Percentiles rank a stretch among this genome's conserved stretches.
These are phyloP conservation scores for Fomitopsis palustris DNA, from an alignment of 1,284 basidiomycete species.

Conservation along the genomic window DNA sequence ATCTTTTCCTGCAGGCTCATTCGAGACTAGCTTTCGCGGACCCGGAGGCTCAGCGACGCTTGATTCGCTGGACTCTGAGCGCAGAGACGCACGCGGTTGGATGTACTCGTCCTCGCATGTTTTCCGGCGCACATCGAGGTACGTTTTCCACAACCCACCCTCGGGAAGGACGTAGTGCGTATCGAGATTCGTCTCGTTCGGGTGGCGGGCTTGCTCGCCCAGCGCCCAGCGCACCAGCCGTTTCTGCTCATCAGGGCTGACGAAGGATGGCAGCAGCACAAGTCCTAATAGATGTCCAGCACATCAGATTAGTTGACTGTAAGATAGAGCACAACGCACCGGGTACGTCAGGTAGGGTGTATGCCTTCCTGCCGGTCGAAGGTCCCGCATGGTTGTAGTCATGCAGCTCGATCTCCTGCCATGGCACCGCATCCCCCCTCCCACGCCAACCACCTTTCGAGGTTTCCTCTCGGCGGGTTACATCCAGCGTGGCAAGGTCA, in stretches of 20 bases:
- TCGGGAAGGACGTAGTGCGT: conserved; percentile 76
- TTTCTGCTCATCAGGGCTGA: conserved; percentile 60
- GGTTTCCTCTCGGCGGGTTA: conserved; percentile 37
- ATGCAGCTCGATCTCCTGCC: conserved; percentile 27
- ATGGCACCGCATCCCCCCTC: conserved; percentile 32
- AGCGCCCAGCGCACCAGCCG: conserved; percentile 69
- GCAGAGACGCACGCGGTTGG: conserved; percentile 33
- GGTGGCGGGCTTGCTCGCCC: conserved; percentile 65
- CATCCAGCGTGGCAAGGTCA: conserved; percentile 54
- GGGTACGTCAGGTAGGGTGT: conserved; percentile 49
- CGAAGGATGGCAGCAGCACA: conserved; percentile 73
- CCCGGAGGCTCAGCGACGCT: conserved; percentile 34
- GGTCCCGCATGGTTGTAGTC: conserved; percentile 2
- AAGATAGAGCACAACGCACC: conserved; percentile 32
- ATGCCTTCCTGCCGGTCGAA: conserved; percentile 33
- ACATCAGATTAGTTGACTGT: neutral
- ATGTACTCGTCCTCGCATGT: conserved; percentile 31
- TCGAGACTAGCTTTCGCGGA: conserved; percentile 64
- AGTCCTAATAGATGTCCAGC: conserved; percentile 52
- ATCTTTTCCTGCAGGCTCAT: conserved; percentile 53
- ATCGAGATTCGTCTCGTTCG: conserved; percentile 87
- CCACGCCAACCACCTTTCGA: conserved; percentile 47
- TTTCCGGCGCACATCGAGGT: conserved; percentile 34
- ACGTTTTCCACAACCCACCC: conserved; percentile 71
- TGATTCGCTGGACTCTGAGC: conserved; percentile 15